Conservation (phyloP, 805 yeast species). For the Monosporozyma solicola region DNA sequence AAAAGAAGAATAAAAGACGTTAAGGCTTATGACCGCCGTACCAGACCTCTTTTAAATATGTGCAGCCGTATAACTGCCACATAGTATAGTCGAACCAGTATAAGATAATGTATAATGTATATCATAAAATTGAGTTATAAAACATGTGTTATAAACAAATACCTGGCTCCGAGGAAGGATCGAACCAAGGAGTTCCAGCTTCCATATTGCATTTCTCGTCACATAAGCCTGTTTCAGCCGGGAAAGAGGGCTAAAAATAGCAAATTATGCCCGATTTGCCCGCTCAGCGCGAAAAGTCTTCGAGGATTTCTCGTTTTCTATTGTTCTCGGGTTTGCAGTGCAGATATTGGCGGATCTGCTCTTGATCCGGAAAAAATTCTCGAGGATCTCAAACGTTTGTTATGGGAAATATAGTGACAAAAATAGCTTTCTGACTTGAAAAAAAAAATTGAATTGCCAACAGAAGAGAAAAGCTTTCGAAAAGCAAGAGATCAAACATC, state of each 20-base stretch:
- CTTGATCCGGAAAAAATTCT: not conserved
- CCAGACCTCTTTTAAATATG: not conserved
- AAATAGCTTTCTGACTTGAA: not conserved
- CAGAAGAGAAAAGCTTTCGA: not conserved
- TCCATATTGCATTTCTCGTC: no score
- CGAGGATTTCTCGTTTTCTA: no score
- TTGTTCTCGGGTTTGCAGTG: not conserved
- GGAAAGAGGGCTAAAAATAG: no score
- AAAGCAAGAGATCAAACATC: not conserved
- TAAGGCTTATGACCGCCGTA: not conserved
- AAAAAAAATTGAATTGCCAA: not conserved
- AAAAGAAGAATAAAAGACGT: conserved; percentile 2
- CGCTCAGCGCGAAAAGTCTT: no score
- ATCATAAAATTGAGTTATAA: not conserved
- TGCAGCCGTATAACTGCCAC: not conserved
- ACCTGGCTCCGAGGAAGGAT: not conserved
- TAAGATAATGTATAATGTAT: not conserved
- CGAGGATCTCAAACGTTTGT: not conserved
- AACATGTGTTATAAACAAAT: not conserved
- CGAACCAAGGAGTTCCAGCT: not conserved
- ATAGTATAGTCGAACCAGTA: no score
- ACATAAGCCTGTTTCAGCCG: no score
- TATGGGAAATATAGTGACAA: not conserved
- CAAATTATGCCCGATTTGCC: no score
- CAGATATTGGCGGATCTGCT: not conserved